Conservation (phyloP, 2,329 filamentous ascomycete genomes). For the Zymoseptoria ardabiliae region DNA sequence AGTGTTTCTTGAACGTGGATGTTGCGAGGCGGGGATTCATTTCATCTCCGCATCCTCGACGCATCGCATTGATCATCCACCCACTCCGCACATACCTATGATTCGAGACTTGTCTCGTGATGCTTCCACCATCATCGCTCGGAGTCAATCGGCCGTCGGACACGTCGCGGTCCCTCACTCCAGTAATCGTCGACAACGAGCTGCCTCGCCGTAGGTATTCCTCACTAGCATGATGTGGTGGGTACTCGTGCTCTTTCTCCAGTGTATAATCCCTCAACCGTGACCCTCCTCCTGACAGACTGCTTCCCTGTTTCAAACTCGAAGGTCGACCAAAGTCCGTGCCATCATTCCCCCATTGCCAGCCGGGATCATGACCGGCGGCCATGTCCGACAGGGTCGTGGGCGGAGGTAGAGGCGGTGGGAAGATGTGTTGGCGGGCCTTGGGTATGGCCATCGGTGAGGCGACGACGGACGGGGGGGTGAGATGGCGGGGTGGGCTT, state of each 20-base stretch:
- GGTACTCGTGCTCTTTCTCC: slow-evolving; percentile 25
- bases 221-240: slow-evolving; percentile 19
- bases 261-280: slow-evolving; percentile 10
- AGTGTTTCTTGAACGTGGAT: background rate
- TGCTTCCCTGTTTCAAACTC: slow-evolving; percentile 42
- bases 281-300: slow-evolving; percentile 30
- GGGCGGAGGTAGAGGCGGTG: slow-evolving; percentile 59
- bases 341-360: slow-evolving; percentile 54
- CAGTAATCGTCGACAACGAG: slow-evolving; percentile 32
- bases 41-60: background rate
- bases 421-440: slow-evolving; percentile 42
- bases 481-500: slow-evolving; percentile 29
- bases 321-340: slow-evolving; percentile 40
- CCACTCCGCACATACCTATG: slow-evolving; percentile 34
- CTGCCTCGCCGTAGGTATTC: slow-evolving; percentile 32
- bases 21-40: background rate
- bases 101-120: slow-evolving; percentile 31
- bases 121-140: slow-evolving; percentile 25
- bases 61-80: background rate
- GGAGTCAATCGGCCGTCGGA: slow-evolving; percentile 19
- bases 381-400: slow-evolving; percentile 49
- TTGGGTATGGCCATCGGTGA: slow-evolving; percentile 58
- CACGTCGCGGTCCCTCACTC: slow-evolving; percentile 22
- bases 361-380: slow-evolving; percentile 54
- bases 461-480: slow-evolving; percentile 31